Base-by-base conservation (phyloP, 345 rosid genomes). In the rapeseed (Brassica napus) region DNA sequence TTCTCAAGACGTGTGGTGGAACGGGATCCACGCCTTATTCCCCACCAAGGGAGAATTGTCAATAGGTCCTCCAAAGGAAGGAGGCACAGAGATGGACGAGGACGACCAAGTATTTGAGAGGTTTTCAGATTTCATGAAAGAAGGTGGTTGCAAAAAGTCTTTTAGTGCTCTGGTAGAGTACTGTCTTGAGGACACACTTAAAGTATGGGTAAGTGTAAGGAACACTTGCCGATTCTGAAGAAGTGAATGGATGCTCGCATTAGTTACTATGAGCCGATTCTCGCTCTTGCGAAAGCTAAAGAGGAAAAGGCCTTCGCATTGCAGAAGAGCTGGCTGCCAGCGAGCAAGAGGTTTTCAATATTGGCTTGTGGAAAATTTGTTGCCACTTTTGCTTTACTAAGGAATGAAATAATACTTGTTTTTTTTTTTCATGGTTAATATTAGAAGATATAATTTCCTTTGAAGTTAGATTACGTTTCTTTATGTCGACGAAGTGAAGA, bases 171-270 rank as follows among this genome's bases (percentile, higher is more conserved):
- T 62, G 11, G 1, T 1, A 30, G 66, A 61, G 21, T 18, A 18
- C 15, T 61, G 66, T 32, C 0, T 11, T 32, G 18, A 28, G 9
- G 3, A 28, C 5, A 14, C 16, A 14, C 16, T 28, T 8, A 5
- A 6, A 28, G 9, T 11, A 0, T 26, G 10, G 15, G 0, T 6
- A 61, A 2, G 66, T 61, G 65, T 28, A 61, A 28, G 35, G 9
- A 28, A 12, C 65, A 26, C 35, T 26, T 26, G 2, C 16, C 35
- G 65, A 12, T 26, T 28, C 65, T 61, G 65, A 61, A 61, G 35
- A 61, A 61, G 15, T 61, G 37, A 28, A 61, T 61, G 66, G 66
- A 61, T 61, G 37, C 37, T 61, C 37, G n/a, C 66, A 12, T 28
- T 30, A 3, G 4, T 61, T 28, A 61, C 37, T 61, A 61, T 61